Conservation (phyloP, 164 flowering plant genomes). For the Litsea cubeba region DNA sequence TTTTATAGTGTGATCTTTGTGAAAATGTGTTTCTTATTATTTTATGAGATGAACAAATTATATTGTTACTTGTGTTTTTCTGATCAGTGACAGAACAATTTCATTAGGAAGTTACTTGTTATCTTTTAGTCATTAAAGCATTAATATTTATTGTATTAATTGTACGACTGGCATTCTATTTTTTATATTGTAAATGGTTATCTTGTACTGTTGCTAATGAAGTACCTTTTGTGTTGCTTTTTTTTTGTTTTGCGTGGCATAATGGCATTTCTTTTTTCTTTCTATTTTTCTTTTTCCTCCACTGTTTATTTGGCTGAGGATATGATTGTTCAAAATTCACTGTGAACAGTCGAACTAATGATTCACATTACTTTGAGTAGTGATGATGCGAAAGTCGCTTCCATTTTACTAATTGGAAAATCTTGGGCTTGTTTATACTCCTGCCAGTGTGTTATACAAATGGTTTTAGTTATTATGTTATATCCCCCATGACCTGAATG, state of each 20-base stretch:
- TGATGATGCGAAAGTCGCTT: neutral
- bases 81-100: neutral
- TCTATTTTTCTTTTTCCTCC: too few relatives aligned
- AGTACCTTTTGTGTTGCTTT: neutral
- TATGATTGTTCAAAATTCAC: neutral
- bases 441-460: neutral
- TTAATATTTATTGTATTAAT: too few relatives aligned
- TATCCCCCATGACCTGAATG: neutral
- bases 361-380: neutral
- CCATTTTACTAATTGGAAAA: neutral
- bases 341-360: neutral
- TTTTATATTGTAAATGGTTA: too few relatives aligned
- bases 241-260: neutral
- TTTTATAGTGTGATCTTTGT: too few relatives aligned
- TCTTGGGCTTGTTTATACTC: neutral
- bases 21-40: too few relatives aligned
- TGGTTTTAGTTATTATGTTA: neutral
- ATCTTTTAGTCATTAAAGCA: neutral
- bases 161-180: neutral
- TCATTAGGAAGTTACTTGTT: neutral
- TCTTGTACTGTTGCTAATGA: neutral
- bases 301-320: neutral
- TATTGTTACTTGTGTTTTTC: too few relatives aligned
- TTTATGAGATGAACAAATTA: too few relatives aligned
- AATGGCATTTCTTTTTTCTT: too few relatives aligned